Base-by-base conservation (phyloP, 2,329 filamentous ascomycete genomes). In the Fusarium devonianum region DNA sequence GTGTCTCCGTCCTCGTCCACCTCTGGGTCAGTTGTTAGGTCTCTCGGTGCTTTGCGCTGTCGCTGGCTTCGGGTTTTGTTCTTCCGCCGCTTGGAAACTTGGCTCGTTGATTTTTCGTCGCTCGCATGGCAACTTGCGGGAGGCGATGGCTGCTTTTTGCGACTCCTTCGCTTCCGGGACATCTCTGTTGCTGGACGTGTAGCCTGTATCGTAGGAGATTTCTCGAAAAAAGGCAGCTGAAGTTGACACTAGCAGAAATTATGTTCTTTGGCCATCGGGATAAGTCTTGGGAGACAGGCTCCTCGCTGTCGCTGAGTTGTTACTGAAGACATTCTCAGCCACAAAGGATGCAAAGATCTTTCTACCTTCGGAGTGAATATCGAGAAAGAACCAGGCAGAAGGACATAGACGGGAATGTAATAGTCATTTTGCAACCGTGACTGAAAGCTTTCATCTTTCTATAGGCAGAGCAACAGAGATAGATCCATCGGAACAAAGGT, bases 1-100 rank as follows among this genome's bases (percentile, higher is more conserved):
- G 42, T 23, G 10, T 48, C 44, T 5, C 44, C 44, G 13, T 48
- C 44, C 8, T 40, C 19, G 9, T 48, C 37, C 2, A 42, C 18
- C 2, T 22, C n/a, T 3, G 12, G 13, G 1, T 23, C 21, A 14
- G 12, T 12, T 12, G 4, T 14, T 7, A 5, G 8, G 16, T 13
- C 35, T 16, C 7, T 9, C 2, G 11, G 13, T 9, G 5, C 6
- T 7, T 36, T 16, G n/a, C 7, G 34, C 4, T 29, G 32, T 43
- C 40, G 30, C 17, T 26, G 19, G 32, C 30, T 14, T n/a, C 40
- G 30, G 13, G 16, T 28, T 17, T 21, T 33, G 16, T 43, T 36
- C 29, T 21, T 35, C 11, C 30, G 33, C 2, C 33, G 30, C 17
- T 14, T 28, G 40, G 28, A 2, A 16, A 17, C 10, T 17, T 41